Base-by-base conservation (phyloP, 1,284 basidiomycete species). In the Microbotryum saponariae region DNA sequence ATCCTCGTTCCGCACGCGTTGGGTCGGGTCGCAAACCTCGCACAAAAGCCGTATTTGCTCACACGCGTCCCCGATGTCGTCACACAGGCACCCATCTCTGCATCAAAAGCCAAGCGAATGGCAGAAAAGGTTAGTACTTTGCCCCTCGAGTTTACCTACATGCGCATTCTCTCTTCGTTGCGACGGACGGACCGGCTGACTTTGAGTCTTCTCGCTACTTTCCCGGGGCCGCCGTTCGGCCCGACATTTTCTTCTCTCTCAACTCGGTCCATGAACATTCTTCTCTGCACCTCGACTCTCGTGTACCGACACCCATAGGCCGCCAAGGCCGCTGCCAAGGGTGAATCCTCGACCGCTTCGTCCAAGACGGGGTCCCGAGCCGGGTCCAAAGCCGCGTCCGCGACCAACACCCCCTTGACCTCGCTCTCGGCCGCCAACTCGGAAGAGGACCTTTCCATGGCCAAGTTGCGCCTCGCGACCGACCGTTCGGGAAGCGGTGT, bases 401-500 rank as follows among this genome's bases (percentile, higher is more conserved):
- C 78, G 33, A 74, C 73, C 33, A 84, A 82, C 73, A 94, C 91
- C 3, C 90, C 91, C 23, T 73, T 91, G 60, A 91, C 89, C 66
- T 89, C 86, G 74, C 79, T 80, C 54, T 59, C 59, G 27, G 61
- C 60, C 54, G 73, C 76, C 31, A 67, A 56, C 44, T 65, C 76
- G 31, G 60, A 65, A 49, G 76, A 77, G 60, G 75, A 76, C 29
- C 79, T 78, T 25, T 74, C 83, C 27, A 96, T 96, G 91, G 87
- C 86, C 21, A 92, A 89, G 78, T 81, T 96, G 58, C 84, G 82
- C 71, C 74, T 93, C 56, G 89, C 88, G 2, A 94, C 91, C 4
- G 91, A 96, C 74, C 83, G 91, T 82, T 89, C 87, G 69, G 88
- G 89, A 3, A 82, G 87, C 49, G 94, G 96, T 73, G 93, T 97